phyloP scores from a whole-genome alignment of 345 rosid genomes.

The Linum lewisii region DNA sequence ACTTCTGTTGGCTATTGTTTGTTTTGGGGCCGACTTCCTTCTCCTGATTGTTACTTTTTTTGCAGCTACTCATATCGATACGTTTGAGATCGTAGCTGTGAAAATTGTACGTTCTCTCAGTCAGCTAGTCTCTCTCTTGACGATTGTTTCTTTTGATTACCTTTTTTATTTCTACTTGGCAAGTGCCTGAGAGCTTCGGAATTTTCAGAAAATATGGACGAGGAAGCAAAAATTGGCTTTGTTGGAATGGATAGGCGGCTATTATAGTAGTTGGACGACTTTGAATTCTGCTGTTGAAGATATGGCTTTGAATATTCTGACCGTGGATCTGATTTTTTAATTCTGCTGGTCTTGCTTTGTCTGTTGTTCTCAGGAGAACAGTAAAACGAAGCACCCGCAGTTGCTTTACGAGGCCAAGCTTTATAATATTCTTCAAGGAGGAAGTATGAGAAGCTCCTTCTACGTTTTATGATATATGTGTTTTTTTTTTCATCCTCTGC shows the following conservation, averaged over 20 bases:
- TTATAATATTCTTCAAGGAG: slow-evolving; percentile 78
- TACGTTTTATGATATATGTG: not conserved
- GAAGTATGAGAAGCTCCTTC: slow-evolving; percentile 36
- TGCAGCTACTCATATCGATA: slow-evolving; percentile 81
- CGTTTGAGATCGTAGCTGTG: slow-evolving; percentile 86
- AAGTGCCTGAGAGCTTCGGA: not conserved
- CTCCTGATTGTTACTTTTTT: not conserved
- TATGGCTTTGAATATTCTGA: not conserved
- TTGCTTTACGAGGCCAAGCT: slow-evolving; percentile 81
- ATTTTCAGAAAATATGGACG: not conserved
- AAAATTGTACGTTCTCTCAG: slow-evolving; percentile 61
- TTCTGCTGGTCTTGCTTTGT: not conserved
- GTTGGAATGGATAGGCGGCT: not conserved
- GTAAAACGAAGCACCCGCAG: slow-evolving; percentile 78
- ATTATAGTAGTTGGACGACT: not conserved
- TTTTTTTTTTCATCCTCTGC: not conserved
- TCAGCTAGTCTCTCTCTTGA: not conserved
- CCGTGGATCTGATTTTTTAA: not conserved
- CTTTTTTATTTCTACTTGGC: not conserved
- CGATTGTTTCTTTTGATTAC: not conserved
- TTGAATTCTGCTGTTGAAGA: no score
- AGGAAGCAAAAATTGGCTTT: not conserved
- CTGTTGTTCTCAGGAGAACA: slow-evolving; percentile 51
- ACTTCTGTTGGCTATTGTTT: not conserved
- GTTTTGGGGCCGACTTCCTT: not conserved